These are phyloP conservation scores for Apophysomyces elegans DNA, from an alignment of 371 early-diverging fungal genomes.

Conservation along the genomic window DNA sequence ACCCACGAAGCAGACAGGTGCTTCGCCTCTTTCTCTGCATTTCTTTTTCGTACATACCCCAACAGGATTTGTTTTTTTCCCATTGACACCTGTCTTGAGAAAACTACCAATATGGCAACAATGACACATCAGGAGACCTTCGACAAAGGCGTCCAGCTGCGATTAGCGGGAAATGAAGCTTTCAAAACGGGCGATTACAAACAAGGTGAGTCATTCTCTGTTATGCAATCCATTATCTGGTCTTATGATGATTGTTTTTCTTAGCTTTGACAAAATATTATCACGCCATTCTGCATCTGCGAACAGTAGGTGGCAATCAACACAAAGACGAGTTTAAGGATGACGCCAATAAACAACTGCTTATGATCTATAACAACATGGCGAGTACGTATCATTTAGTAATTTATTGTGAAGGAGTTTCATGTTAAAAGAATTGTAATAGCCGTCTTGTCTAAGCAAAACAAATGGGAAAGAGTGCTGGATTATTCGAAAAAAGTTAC, in stretches of 20 bases:
- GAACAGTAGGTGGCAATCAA: conserved; percentile 40
- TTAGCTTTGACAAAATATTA: conserved; percentile 44
- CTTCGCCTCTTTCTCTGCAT: too few species aligned
- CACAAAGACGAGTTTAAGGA: conserved; percentile 26
- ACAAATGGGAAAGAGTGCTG: conserved; percentile 47
- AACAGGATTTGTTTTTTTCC: too few species aligned
- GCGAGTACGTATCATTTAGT: conserved; percentile 17
- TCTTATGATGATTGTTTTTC: neutral
- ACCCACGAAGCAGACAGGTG: too few species aligned
- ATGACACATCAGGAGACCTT: conserved; percentile 34
- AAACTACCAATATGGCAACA: neutral
- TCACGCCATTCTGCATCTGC: conserved; percentile 41
- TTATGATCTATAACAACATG: conserved; percentile 54
- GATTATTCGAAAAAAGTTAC: conserved; percentile 37
- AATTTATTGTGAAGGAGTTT: neutral
- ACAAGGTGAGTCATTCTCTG: conserved; percentile 26
- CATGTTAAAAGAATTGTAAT: neutral
- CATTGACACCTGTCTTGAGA: too few species aligned
- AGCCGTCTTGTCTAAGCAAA: conserved; percentile 45
- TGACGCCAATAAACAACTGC: conserved; percentile 32
- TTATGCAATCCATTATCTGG: neutral
- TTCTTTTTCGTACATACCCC: too few species aligned
- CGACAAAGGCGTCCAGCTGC: conserved; percentile 43
- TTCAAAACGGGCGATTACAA: conserved; percentile 38
- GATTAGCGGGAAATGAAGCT: conserved; percentile 40